A percentile compares a stretch with the other conserved stretches of the same genome.
phyloP scores from a whole-genome alignment of 1,284 basidiomycete genomes.

The Moesziomyces antarcticus region DNA sequence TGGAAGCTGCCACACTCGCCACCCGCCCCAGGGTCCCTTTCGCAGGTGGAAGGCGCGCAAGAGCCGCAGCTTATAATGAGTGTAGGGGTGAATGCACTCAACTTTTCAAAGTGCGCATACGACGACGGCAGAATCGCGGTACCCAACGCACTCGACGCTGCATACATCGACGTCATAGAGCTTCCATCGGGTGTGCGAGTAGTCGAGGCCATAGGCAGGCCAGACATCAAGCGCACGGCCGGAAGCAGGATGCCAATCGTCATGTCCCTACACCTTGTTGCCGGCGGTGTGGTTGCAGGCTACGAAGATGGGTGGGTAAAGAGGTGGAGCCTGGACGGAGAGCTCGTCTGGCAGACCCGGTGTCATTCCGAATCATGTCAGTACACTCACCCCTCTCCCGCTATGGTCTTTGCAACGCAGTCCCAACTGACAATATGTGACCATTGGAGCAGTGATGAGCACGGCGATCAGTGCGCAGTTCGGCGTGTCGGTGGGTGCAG shows the following conservation, averaged over 20 bases:
- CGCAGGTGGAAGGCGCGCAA: slow-evolving; percentile 54
- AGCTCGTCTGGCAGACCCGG: slow-evolving; percentile 8
- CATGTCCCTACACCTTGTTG: slow-evolving; percentile 81
- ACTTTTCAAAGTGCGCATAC: slow-evolving; percentile 83
- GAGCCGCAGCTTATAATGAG: slow-evolving; percentile 75
- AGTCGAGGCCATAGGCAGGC: slow-evolving; percentile 76
- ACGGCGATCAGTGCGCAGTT: slow-evolving; percentile 10
- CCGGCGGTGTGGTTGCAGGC: slow-evolving; percentile 72
- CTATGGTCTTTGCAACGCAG: too few relatives aligned
- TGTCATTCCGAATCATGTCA: slow-evolving; percentile 31
- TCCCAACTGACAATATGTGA: too few relatives aligned
- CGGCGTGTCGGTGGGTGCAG: slow-evolving; percentile 39
- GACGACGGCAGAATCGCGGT: slow-evolving; percentile 76
- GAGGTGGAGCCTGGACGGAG: slow-evolving; percentile 7
- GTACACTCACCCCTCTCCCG: neutral
- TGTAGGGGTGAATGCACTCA: slow-evolving; percentile 86
- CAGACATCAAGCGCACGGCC: slow-evolving; percentile 13
- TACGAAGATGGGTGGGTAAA: slow-evolving; percentile 83
- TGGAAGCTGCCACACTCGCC: slow-evolving; percentile 69
- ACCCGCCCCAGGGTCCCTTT: slow-evolving; percentile 1
- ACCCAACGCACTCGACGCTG: slow-evolving; percentile 86
- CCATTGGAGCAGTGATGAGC: slow-evolving; percentile 14
- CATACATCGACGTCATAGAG: slow-evolving; percentile 83
- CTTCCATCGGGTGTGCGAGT: slow-evolving; percentile 75
- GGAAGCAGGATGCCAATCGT: slow-evolving; percentile 73